Percentiles rank a stretch among this genome's conserved stretches.
Conservation (phyloP, 2,329 filamentous ascomycete genomes). For the Dothideomycetes sp. region DNA sequence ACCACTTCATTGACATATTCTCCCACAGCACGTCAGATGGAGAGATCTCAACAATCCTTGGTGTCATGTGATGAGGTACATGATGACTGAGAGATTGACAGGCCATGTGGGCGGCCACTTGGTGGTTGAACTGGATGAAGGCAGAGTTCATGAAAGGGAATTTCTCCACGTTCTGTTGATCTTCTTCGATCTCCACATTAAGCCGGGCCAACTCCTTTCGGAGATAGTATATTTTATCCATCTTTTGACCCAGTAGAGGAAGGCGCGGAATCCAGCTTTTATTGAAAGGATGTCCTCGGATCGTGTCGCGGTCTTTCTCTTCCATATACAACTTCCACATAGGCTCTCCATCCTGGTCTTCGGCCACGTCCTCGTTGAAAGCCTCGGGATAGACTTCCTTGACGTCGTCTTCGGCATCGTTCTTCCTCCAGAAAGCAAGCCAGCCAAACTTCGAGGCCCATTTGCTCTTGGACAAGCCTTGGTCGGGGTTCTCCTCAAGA, state of each 20-base stretch:
- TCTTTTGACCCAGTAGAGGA: conserved; percentile 56
- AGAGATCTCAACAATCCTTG: conserved; percentile 83
- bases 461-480: conserved; percentile 15
- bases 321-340: conserved; percentile 76
- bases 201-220: conserved; percentile 75
- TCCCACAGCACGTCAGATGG: conserved; percentile 92
- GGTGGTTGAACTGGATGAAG: conserved; percentile 97
- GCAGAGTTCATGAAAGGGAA: conserved; percentile 92
- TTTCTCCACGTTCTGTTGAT: conserved; percentile 74
- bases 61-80: conserved; percentile 84
- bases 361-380: conserved; percentile 50
- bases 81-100: conserved; percentile 89
- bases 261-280: conserved; percentile 58
- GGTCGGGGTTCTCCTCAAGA: conserved; percentile 8
- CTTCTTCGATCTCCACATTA: conserved; percentile 83
- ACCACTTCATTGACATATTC: conserved; percentile 94
- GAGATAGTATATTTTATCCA: conserved; percentile 89
- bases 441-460: conserved; percentile 15
- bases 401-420: conserved; percentile 15
- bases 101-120: conserved; percentile 96
- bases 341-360: conserved; percentile 52
- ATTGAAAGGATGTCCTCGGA: conserved; percentile 56
- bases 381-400: conserved; percentile 47
- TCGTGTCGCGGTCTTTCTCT: conserved; percentile 72
- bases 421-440: conserved; percentile 20